Evolutionary conservation across 108 stramenopile species (phyloP), one percentile per base, ranked within the genome.

Genomic region (Stephanodiscus triporus): DNA sequence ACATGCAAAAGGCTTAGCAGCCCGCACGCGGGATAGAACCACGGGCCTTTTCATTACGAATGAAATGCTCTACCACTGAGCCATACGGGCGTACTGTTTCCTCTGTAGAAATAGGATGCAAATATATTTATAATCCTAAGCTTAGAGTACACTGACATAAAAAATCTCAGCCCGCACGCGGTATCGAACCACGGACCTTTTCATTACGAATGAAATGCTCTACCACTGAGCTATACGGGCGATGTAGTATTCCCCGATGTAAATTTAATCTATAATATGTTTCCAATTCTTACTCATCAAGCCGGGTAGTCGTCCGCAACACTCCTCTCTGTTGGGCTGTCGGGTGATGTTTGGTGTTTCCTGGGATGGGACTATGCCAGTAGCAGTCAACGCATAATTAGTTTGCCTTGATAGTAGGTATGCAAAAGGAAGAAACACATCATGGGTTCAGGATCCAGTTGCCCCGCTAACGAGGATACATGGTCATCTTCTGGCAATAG

Each of bases 161-260:
- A n/a, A n/a, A n/a, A n/a, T n/a, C n/a, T n/a, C n/a, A 65, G 56
- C 73, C 74, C 70, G 68, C 76, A 69, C 85, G 74, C 78, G 75
- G 86, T 56, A 63, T 87, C 84, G 83, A 87, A 87, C 86, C 75
- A 84, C 77, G 76, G 86, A 79, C 86, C 83, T 87, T 82, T 82
- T 84, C 86, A 87, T 87, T 87, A 87, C 86, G 86, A 87, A 87
- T 87, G 86, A 84, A 79, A 82, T 87, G 83, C 86, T 82, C 83
- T 87, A 84, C 76, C 83, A 84, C 85, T 86, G 80, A 84, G 85
- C 85, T 86, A 86, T 71, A 68, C 70, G 72, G 80, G 85, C 85
- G 19, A n/a, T n/a, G n/a, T n/a, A n/a, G n/a, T n/a, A n/a, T n/a
- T n/a, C n/a, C n/a, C n/a, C 38, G 9, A n/a, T 50, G 26, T 6